A percentile compares a stretch with the other conserved stretches of the same genome.
Evolutionary conservation across 176 grass and related monocot genomes (phyloP).

Genomic region (Oryza officinalis): DNA sequence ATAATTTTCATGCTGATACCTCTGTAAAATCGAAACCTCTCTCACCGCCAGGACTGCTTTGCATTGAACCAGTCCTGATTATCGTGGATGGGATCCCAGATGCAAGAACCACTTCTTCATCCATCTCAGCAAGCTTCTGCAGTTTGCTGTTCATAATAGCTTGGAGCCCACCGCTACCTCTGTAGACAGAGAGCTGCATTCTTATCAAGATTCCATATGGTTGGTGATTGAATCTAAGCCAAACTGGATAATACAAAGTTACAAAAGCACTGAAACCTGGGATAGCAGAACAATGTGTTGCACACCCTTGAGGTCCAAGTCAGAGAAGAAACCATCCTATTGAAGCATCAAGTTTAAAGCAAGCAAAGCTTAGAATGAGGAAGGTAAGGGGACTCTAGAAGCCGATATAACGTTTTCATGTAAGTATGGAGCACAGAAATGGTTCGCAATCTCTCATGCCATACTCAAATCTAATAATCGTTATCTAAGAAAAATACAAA

Average conservation of each 20-base stretch:
- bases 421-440: background rate
- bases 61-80: slow-evolving; percentile 69
- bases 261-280: slow-evolving; percentile 59
- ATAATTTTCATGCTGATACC: slow-evolving; percentile 42
- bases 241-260: slow-evolving; percentile 16
- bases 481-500: background rate
- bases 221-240: slow-evolving; percentile 30
- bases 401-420: background rate
- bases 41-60: slow-evolving; percentile 66
- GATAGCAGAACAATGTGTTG: slow-evolving; percentile 89
- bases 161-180: slow-evolving; percentile 76
- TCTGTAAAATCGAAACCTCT: slow-evolving; percentile 72
- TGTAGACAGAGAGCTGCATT: slow-evolving; percentile 80
- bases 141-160: slow-evolving; percentile 74
- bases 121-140: slow-evolving; percentile 70
- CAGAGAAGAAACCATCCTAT: slow-evolving; percentile 87
- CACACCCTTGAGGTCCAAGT: slow-evolving; percentile 56
- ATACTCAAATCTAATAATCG: background rate
- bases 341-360: slow-evolving; percentile 25
- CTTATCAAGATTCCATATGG: slow-evolving; percentile 69
- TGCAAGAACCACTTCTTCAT: slow-evolving; percentile 71
- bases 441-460: background rate
- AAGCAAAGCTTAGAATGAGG: background rate
- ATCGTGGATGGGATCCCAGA: slow-evolving; percentile 81
- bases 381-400: background rate